A percentile compares a stretch with the other conserved stretches of the same genome.
Evolutionary conservation across 2,329 filamentous ascomycete species (phyloP).

Genomic region (Verticillium nubilum): DNA sequence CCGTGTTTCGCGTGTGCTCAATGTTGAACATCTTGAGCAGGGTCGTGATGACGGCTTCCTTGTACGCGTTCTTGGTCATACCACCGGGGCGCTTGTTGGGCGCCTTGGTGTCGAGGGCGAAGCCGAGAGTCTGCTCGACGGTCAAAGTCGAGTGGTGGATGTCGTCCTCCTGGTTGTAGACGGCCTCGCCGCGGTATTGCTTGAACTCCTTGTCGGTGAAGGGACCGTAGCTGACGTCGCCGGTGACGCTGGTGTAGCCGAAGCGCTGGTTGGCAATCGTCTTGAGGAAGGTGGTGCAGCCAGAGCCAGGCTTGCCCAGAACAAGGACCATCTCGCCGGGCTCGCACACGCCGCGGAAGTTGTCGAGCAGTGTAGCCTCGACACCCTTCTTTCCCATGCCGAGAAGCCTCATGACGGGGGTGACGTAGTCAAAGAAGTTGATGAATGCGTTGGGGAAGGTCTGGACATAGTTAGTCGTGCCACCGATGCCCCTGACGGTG

Average conservation of each 20-base stretch:
- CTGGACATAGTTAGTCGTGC: slow-evolving; percentile 63
- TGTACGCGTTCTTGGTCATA: slow-evolving; percentile 68
- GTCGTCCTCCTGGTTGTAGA: slow-evolving; percentile 85
- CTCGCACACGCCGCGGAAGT: slow-evolving; percentile 65
- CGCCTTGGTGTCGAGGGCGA: slow-evolving; percentile 79
- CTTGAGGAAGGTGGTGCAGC: slow-evolving; percentile 66
- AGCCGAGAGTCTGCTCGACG: slow-evolving; percentile 80
- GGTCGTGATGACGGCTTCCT: slow-evolving; percentile 66
- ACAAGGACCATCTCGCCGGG: slow-evolving; percentile 89
- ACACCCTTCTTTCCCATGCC: slow-evolving; percentile 62
- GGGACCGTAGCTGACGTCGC: slow-evolving; percentile 72
- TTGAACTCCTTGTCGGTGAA: slow-evolving; percentile 68
- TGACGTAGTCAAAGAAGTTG: slow-evolving; percentile 69
- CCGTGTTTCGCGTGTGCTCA: slow-evolving; percentile 77
- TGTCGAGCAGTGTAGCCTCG: slow-evolving; percentile 68
- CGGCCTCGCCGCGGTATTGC: slow-evolving; percentile 72
- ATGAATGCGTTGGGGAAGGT: slow-evolving; percentile 76
- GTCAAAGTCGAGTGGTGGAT: slow-evolving; percentile 80
- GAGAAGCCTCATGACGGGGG: slow-evolving; percentile 57
- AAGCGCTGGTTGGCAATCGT: slow-evolving; percentile 60
- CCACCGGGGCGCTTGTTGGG: slow-evolving; percentile 74
- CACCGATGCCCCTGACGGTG: slow-evolving; percentile 70
- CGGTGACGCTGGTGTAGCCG: slow-evolving; percentile 50
- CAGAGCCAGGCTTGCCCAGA: slow-evolving; percentile 69
- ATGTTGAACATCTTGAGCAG: slow-evolving; percentile 93